Conservation (phyloP, 441 rosid species). For the Pelargonium citronellum region DNA sequence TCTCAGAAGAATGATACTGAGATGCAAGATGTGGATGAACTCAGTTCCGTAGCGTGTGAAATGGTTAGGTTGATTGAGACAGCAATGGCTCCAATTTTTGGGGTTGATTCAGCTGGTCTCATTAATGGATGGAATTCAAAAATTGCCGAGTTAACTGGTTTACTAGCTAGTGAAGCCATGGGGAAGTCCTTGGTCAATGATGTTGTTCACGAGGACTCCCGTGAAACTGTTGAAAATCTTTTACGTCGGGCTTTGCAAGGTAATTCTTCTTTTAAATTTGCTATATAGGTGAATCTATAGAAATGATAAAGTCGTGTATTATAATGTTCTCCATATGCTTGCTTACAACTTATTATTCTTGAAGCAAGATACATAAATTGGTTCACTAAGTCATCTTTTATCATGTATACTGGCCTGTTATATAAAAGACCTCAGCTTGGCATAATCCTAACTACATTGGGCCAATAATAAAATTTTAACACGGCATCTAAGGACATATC, state of each 20-base stretch:
- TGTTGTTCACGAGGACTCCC: conserved; percentile 46
- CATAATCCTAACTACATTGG: not conserved
- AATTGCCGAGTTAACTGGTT: conserved; percentile 66
- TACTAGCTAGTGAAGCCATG: conserved; percentile 60
- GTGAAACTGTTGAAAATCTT: conserved; percentile 34
- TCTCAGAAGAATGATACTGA: conserved; percentile 39
- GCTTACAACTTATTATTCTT: not conserved
- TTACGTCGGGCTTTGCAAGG: conserved; percentile 55
- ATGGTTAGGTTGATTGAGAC: conserved; percentile 83
- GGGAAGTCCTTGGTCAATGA: conserved; percentile 45
- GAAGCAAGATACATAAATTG: not conserved
- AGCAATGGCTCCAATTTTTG: conserved; percentile 71
- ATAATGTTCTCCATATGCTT: not conserved
- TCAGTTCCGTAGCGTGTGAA: conserved; percentile 51
- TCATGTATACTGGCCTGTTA: not conserved
- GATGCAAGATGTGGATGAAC: conserved; percentile 49
- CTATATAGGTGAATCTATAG: not conserved
- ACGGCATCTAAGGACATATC: no score
- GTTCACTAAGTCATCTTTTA: not conserved
- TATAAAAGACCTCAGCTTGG: not conserved
- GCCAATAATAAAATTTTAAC: not conserved
- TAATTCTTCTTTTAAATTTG: conserved; percentile 20
- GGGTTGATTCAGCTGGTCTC: conserved; percentile 58
- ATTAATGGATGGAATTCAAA: conserved; percentile 80
- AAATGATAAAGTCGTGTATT: not conserved